A percentile compares a stretch with the other conserved stretches of the same genome.
Evolutionary conservation across 257 asterid genomes (phyloP).

Genomic region (Lantana camara): DNA sequence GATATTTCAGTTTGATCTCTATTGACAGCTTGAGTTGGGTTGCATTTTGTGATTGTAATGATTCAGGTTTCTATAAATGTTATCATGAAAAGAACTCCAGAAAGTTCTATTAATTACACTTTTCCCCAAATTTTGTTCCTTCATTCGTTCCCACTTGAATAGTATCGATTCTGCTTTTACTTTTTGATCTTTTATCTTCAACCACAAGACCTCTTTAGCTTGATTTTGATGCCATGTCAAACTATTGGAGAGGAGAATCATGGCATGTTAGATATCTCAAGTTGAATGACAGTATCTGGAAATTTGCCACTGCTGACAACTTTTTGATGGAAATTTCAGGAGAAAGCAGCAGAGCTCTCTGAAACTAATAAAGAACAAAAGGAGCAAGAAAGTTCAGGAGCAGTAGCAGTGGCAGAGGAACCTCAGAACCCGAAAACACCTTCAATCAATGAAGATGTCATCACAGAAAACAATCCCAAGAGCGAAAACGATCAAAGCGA

Average conservation of each 20-base stretch:
- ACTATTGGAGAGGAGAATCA: too few relatives aligned
- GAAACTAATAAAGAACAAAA: slow-evolving; percentile 33
- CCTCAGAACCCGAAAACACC: slow-evolving; percentile 31
- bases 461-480: slow-evolving; percentile 30
- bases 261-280: neutral
- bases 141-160: slow-evolving; percentile 21
- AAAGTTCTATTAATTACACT: slow-evolving; percentile 19
- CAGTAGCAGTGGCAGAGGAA: slow-evolving; percentile 39
- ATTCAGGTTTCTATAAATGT: neutral
- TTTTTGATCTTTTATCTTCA: neutral
- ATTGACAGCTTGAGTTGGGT: neutral
- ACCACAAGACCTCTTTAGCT: too few relatives aligned
- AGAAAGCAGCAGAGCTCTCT: slow-evolving; percentile 35
- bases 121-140: slow-evolving; percentile 7
- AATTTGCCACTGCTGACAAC: slow-evolving; percentile 10
- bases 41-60: slow-evolving; percentile 12
- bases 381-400: slow-evolving; percentile 25
- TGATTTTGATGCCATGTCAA: too few relatives aligned
- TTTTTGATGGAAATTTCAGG: slow-evolving; percentile 40
- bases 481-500: slow-evolving; percentile 45
- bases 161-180: slow-evolving; percentile 25
- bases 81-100: slow-evolving; percentile 25
- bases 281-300: neutral
- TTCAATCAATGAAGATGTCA: slow-evolving; percentile 38
- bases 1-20: neutral